These are phyloP conservation scores for Cytospora paraplurivora DNA, from an alignment of 2,329 filamentous ascomycete genomes.

Conservation along the genomic window DNA sequence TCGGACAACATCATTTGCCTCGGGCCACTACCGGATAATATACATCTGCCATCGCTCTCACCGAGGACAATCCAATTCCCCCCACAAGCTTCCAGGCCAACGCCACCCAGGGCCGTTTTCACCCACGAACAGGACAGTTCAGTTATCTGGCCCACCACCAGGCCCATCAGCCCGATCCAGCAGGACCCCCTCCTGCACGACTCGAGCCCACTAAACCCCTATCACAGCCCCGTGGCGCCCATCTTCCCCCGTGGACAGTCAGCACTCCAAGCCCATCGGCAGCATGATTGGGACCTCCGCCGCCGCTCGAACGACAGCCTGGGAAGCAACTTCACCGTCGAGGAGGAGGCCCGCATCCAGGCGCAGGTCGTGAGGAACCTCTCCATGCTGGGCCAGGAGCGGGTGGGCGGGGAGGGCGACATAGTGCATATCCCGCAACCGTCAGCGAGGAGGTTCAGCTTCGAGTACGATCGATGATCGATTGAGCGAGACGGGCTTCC, in stretches of 20 bases:
- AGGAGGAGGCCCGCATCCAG: conserved; percentile 45
- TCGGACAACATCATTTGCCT: conserved; percentile 56
- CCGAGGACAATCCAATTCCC: conserved; percentile 11
- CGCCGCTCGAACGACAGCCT: conserved; percentile 47
- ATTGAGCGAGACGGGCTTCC: not conserved
- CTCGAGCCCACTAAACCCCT: conserved; percentile 17
- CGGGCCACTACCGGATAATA: conserved; percentile 54
- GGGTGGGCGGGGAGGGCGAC: conserved; percentile 49
- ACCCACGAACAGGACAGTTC: not conserved
- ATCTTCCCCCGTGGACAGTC: conserved; percentile 24
- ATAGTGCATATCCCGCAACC: conserved; percentile 55
- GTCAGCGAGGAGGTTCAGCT: conserved; percentile 53
- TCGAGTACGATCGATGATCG: conserved; percentile 42
- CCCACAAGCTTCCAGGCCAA: conserved; percentile 8
- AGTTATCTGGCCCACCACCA: conserved; percentile 11
- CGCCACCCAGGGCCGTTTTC: conserved; percentile 4
- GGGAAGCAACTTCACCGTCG: conserved; percentile 60
- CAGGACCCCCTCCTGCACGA: conserved; percentile 33
- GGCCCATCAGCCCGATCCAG: conserved; percentile 34
- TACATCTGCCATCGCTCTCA: conserved; percentile 43
- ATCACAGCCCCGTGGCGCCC: conserved; percentile 20
- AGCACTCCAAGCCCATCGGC: not conserved
- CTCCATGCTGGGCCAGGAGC: conserved; percentile 39
- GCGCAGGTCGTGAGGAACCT: conserved; percentile 30
- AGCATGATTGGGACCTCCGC: not conserved